These are phyloP conservation scores for Ophiostoma sp. DNA, from an alignment of 2,329 filamentous ascomycete genomes.

Conservation along the genomic window DNA sequence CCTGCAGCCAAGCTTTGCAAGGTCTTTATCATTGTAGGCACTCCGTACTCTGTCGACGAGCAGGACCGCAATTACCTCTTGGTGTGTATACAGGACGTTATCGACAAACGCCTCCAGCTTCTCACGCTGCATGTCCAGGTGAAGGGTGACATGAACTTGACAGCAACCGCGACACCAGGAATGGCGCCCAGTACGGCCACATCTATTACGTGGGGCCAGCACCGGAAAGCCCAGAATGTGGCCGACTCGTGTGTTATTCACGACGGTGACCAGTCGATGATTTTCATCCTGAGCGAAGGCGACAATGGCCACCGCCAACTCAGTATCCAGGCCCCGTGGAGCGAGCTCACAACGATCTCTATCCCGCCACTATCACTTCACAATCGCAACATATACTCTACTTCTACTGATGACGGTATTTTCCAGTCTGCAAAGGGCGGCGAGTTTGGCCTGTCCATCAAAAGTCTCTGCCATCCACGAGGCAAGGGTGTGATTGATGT, in stretches of 20 bases:
- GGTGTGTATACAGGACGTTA: conserved; percentile 64
- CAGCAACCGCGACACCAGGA: conserved; percentile 16
- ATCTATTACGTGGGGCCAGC: conserved; percentile 43
- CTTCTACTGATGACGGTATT: neutral
- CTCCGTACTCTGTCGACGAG: conserved; percentile 51
- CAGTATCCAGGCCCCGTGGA: conserved; percentile 72
- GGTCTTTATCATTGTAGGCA: conserved; percentile 63
- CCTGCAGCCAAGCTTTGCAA: conserved; percentile 52
- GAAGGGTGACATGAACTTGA: conserved; percentile 28
- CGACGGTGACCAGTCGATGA: conserved; percentile 62
- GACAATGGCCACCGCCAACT: conserved; percentile 60
- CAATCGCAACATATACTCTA: conserved; percentile 21
- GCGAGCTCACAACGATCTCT: conserved; percentile 60
- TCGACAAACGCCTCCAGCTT: conserved; percentile 62
- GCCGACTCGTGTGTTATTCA: conserved; percentile 67
- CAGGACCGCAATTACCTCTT: conserved; percentile 52
- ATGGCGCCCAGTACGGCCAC: neutral
- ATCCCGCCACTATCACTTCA: conserved; percentile 56
- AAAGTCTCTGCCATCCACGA: conserved; percentile 54
- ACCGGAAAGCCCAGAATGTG: conserved; percentile 60
- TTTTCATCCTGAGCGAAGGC: conserved; percentile 64
- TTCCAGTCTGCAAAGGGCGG: conserved; percentile 18
- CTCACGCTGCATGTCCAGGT: conserved; percentile 56
- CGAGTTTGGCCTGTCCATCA: conserved; percentile 42
- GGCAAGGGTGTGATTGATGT: conserved; percentile 60